These are phyloP conservation scores for Mycena venus DNA, from an alignment of 768 basidiomycete genomes.

Conservation along the genomic window DNA sequence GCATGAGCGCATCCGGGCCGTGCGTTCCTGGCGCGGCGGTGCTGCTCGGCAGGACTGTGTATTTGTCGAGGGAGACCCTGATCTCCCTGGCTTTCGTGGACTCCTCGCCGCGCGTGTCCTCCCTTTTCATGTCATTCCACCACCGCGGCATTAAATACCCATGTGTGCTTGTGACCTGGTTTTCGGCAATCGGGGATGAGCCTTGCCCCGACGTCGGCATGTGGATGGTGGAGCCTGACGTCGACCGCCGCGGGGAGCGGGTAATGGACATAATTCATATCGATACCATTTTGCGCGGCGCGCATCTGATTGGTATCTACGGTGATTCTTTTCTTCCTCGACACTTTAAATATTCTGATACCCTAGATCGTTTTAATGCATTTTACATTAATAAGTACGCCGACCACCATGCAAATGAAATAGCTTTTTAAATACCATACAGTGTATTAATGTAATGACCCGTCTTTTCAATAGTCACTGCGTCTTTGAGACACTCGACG, in stretches of 20 bases:
- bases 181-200: constrained; percentile 29
- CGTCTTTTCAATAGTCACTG: too few relatives aligned
- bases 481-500: background rate
- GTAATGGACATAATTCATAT: constrained; percentile 40
- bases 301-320: constrained; percentile 46
- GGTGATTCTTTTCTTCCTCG: constrained; percentile 35
- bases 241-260: constrained; percentile 3
- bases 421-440: constrained; percentile 35
- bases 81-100: constrained; percentile 37
- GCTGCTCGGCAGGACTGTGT: constrained; percentile 44
- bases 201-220: constrained; percentile 23
- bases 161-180: constrained; percentile 45
- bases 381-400: constrained; percentile 49
- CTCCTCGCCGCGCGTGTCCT: constrained; percentile 40
- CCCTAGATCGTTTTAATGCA: too few relatives aligned
- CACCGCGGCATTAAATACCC: constrained; percentile 29
- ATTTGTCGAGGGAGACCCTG: constrained; percentile 35
- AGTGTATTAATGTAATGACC: too few relatives aligned
- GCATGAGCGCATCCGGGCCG: constrained; percentile 45
- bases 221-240: constrained; percentile 29
- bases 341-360: constrained; percentile 35
- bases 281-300: constrained; percentile 43
- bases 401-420: constrained; percentile 48
- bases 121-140: constrained; percentile 34
- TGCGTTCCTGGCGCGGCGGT: constrained; percentile 42